phyloP scores from a whole-genome alignment of 768 basidiomycete genomes.

The Macrocybe gigantea region DNA sequence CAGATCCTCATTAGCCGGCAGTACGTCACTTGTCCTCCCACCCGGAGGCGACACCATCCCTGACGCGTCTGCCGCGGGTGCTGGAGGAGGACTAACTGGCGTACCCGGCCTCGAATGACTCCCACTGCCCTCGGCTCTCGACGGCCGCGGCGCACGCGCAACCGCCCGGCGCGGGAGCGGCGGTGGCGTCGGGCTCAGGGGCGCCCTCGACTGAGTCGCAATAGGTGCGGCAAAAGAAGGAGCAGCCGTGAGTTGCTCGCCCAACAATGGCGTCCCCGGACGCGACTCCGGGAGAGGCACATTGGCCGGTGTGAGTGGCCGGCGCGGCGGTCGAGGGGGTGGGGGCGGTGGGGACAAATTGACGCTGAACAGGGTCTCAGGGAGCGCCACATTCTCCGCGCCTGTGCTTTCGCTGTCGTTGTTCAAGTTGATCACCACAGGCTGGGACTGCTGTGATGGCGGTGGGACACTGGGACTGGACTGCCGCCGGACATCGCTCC shows the following conservation, averaged over 20 bases:
- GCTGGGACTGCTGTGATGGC: constrained; percentile 8
- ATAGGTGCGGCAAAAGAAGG: constrained; percentile 1
- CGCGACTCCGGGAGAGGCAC: constrained; percentile 39
- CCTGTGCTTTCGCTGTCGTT: too few species aligned
- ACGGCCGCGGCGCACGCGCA: constrained; percentile 39
- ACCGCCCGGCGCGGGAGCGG: constrained; percentile 66
- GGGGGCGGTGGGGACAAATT: constrained; percentile 1
- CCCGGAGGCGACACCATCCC: not conserved
- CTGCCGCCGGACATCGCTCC: constrained; percentile 32
- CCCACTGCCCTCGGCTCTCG: constrained; percentile 3
- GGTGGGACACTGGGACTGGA: constrained; percentile 5
- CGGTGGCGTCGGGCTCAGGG: constrained; percentile 31
- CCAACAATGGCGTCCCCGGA: constrained; percentile 24
- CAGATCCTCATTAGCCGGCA: not conserved
- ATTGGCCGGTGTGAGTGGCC: constrained; percentile 25
- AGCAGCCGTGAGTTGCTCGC: not conserved
- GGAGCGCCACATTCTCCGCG: too few species aligned
- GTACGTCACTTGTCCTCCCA: not conserved
- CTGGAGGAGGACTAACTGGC: constrained; percentile 3
- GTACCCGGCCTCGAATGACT: not conserved
- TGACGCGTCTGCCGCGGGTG: not conserved
- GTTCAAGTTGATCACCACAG: not conserved
- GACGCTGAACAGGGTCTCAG: too few species aligned
- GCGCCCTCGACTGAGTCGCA: constrained; percentile 8
- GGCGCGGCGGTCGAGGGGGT: constrained; percentile 13